Percentiles rank a stretch among this genome's conserved stretches.
phyloP scores from a whole-genome alignment of 768 basidiomycete species.

The Pulveroboletus sp. region DNA sequence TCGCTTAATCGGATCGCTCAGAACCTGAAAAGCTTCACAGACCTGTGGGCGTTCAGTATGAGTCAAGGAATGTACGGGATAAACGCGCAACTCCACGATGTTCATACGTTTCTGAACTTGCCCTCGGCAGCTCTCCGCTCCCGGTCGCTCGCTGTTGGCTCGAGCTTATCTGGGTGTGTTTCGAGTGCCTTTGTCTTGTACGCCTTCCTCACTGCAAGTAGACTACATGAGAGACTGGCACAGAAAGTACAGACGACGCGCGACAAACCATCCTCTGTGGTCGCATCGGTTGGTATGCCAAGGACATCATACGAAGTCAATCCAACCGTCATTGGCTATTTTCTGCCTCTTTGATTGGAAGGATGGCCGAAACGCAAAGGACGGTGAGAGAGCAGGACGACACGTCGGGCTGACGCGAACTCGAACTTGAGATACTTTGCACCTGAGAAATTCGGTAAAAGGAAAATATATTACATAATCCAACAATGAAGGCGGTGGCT shows the following conservation, averaged over 20 bases:
- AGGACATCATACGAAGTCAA: conserved; percentile 41
- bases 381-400: background rate
- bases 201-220: conserved; percentile 48
- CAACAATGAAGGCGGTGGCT: background rate
- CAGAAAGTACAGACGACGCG: background rate
- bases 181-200: conserved; percentile 64
- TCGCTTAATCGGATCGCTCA: conserved; percentile 52
- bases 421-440: no score
- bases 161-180: conserved; percentile 72
- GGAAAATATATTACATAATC: background rate
- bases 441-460: background rate
- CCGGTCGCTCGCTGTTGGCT: conserved; percentile 44
- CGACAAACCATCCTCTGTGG: conserved; percentile 48
- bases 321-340: conserved; percentile 27
- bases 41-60: conserved; percentile 40
- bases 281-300: conserved; percentile 40
- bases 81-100: conserved; percentile 21
- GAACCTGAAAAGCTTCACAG: conserved; percentile 55
- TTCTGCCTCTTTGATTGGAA: background rate
- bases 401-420: background rate
- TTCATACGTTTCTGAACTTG: conserved; percentile 55
- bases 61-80: conserved; percentile 4
- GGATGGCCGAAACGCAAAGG: background rate
- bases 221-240: background rate
- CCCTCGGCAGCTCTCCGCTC: conserved; percentile 52